phyloP scores from a whole-genome alignment of 1,284 basidiomycete genomes.

The Vanrija sp. region DNA sequence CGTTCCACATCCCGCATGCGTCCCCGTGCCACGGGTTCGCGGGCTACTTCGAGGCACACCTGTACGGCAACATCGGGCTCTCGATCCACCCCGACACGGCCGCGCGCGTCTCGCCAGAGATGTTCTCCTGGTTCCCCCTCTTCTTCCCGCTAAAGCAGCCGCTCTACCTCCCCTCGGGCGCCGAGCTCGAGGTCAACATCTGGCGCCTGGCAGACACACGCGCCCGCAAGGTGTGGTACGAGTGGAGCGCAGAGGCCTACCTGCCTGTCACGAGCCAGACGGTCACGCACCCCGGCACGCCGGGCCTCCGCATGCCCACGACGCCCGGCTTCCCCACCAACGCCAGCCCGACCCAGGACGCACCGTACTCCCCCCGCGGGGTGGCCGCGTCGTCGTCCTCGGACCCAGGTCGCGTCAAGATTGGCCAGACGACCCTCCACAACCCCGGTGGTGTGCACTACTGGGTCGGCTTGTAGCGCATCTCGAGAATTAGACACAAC shows the following conservation, averaged over 20 bases:
- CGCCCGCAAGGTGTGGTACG: conserved; percentile 80
- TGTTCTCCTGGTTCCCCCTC: conserved; percentile 98
- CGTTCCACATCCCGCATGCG: conserved; percentile 91
- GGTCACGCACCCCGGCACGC: conserved; percentile 16
- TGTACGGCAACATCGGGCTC: conserved; percentile 82
- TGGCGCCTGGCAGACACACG: conserved; percentile 87
- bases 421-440: conserved; percentile 85
- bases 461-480: conserved; percentile 72
- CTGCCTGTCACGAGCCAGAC: conserved; percentile 53
- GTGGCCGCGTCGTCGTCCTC: conserved; percentile 2
- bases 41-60: conserved; percentile 93
- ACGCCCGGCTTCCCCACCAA: conserved; percentile 15
- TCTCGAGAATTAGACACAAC: too few relatives aligned
- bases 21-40: conserved; percentile 95
- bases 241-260: conserved; percentile 94
- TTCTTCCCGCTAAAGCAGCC: conserved; percentile 96
- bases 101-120: conserved; percentile 78
- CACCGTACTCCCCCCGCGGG: conserved; percentile 35
- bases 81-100: conserved; percentile 91
- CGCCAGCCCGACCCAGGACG: conserved; percentile 52
- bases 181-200: conserved; percentile 87
- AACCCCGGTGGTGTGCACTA: conserved; percentile 85
- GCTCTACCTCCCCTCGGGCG: conserved; percentile 84
- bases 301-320: conserved; percentile 19
- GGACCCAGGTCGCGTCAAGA: conserved; percentile 61